Percentiles rank a stretch among this genome's conserved stretches.
Evolutionary conservation across 306 rosid species (phyloP).

Genomic region (Oemleria cerasiformis): DNA sequence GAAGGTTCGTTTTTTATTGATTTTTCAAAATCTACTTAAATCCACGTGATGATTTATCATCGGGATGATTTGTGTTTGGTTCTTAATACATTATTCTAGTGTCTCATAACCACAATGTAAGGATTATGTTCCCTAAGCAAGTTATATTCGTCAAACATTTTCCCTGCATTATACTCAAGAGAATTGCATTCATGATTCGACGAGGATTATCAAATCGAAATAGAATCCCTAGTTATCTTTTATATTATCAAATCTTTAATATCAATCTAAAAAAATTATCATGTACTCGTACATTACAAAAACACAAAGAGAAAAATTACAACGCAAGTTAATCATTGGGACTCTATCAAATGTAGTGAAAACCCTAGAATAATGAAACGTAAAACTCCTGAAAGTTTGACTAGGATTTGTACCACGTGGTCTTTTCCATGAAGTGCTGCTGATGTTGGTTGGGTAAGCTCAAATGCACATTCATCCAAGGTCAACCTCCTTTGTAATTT

Average conservation of each 20-base stretch:
- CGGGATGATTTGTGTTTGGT: background rate
- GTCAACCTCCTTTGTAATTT: background rate
- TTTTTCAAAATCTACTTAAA: background rate
- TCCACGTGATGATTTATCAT: background rate
- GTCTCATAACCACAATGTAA: background rate
- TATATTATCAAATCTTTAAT: too few species aligned
- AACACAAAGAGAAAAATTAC: background rate
- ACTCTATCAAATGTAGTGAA: background rate
- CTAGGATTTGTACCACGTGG: slow-evolving; percentile 2
- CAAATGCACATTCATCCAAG: background rate
- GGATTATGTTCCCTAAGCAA: slow-evolving; percentile 19
- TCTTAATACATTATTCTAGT: background rate
- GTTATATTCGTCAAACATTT: background rate
- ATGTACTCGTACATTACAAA: too few species aligned
- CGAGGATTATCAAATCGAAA: background rate
- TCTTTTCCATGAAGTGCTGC: slow-evolving; percentile 10
- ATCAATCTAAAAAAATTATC: too few species aligned
- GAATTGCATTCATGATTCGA: background rate
- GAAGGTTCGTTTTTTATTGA: background rate
- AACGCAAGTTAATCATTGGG: too few species aligned
- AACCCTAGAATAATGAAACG: background rate
- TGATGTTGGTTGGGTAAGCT: slow-evolving; percentile 21
- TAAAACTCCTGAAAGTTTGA: background rate
- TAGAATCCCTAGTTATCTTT: background rate
- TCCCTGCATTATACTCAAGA: background rate